phyloP scores from a whole-genome alignment of 192 early-diverging fungal species.

The Backusella parvicylindrica region DNA sequence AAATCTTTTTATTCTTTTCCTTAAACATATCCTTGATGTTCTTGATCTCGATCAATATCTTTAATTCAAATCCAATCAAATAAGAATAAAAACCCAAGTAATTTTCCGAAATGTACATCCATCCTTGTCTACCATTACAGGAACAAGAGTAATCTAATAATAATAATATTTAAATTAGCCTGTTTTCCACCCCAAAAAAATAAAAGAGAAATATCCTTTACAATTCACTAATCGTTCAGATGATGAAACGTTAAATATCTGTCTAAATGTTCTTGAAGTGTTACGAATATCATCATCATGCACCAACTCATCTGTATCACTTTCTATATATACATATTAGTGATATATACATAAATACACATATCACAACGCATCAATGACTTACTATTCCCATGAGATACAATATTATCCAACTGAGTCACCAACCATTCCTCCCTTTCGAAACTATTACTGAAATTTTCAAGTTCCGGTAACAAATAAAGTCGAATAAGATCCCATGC shows the following conservation, averaged over 20 bases:
- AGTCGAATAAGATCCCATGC: constrained; percentile 89
- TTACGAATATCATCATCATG: constrained; percentile 86
- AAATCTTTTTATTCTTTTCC: constrained; percentile 81
- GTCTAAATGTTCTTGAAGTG: constrained; percentile 84
- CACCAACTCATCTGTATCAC: constrained; percentile 74
- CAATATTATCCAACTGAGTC: constrained; percentile 80
- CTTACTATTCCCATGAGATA: constrained; percentile 38
- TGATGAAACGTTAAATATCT: constrained; percentile 78
- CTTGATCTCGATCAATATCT: constrained; percentile 86
- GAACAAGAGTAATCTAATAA: constrained; percentile 94
- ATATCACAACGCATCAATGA: neutral
- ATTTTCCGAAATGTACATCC: constrained; percentile 94
- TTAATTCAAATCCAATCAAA: constrained; percentile 89
- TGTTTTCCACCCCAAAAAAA: too few species aligned
- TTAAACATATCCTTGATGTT: constrained; percentile 84
- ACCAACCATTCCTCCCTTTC: constrained; percentile 84
- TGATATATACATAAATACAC: neutral
- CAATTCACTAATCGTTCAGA: constrained; percentile 91
- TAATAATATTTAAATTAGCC: too few species aligned
- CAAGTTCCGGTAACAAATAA: constrained; percentile 45
- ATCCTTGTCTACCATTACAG: constrained; percentile 85
- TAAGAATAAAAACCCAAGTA: constrained; percentile 95
- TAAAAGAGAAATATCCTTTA: constrained; percentile 43
- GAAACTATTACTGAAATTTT: constrained; percentile 63
- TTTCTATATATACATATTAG: constrained; percentile 42